A percentile compares a stretch with the other conserved stretches of the same genome.
These are phyloP conservation scores for Candida nonsorbophila DNA, from an alignment of 805 yeast genomes.

Conservation along the genomic window DNA sequence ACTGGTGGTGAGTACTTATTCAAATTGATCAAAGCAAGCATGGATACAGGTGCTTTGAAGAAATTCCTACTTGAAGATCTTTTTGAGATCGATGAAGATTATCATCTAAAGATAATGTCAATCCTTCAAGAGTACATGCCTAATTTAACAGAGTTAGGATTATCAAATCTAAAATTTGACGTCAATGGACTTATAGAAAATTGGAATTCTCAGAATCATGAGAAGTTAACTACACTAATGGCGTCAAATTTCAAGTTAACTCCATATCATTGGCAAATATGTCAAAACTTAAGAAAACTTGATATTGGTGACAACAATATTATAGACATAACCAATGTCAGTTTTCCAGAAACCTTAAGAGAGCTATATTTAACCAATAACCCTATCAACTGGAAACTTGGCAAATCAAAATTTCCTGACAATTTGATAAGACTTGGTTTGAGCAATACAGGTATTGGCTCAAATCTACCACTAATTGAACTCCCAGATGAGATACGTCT, in stretches of 20 bases:
- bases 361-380: constrained; percentile 13
- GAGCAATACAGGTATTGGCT: constrained; percentile 11
- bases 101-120: not conserved
- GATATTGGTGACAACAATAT: constrained; percentile 1
- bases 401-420: constrained; percentile 7
- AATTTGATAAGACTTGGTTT: constrained; percentile 9
- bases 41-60: constrained; percentile 2
- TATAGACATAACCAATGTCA: constrained; percentile 1
- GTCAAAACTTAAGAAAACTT: constrained; percentile 1
- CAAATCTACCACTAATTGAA: constrained; percentile 5
- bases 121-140: not conserved
- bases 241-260: too few species aligned
- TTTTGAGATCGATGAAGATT: not conserved
- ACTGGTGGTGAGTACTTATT: constrained; percentile 3
- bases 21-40: constrained; percentile 1
- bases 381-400: constrained; percentile 12
- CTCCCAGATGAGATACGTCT: constrained; percentile 11
- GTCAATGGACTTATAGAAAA: too few species aligned
- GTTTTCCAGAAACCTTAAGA: constrained; percentile 6
- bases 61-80: constrained; percentile 2
- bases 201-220: too few species aligned
- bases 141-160: constrained; percentile 1
- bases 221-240: too few species aligned
- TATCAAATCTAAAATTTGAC: too few species aligned
- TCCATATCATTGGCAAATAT: too few species aligned